Percentiles rank a stretch among this genome's conserved stretches.
Evolutionary conservation across 192 early-diverging fungal species (phyloP).

Genomic region (Dissophora ornata): DNA sequence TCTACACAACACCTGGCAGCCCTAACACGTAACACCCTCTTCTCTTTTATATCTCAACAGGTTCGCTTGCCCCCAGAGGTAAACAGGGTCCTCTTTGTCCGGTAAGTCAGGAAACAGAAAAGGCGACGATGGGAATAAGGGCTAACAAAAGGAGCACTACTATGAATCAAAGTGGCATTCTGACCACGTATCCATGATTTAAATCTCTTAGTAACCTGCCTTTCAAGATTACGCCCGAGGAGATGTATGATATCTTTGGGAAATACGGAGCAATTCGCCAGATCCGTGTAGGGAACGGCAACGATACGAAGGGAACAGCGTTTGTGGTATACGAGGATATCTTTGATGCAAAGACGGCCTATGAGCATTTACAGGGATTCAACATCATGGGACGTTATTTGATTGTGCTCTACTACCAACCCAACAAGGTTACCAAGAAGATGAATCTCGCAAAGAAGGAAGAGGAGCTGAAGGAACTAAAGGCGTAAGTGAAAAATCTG

Average conservation of each 20-base stretch:
- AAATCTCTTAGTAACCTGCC: constrained; percentile 80
- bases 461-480: constrained; percentile 76
- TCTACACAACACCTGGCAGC: background rate
- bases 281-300: constrained; percentile 84
- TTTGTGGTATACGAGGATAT: constrained; percentile 99
- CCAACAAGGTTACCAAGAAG: constrained; percentile 83
- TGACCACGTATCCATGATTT: background rate
- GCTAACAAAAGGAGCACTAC: too few relatives aligned
- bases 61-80: constrained; percentile 92
- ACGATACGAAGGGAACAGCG: constrained; percentile 93
- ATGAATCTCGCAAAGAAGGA: constrained; percentile 83
- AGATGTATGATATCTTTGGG: constrained; percentile 98
- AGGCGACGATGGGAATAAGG: too few relatives aligned
- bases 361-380: constrained; percentile 95
- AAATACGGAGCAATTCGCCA: constrained; percentile 96
- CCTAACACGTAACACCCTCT: background rate
- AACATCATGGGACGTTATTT: constrained; percentile 96
- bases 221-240: constrained; percentile 95
- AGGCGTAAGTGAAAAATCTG: constrained; percentile 75
- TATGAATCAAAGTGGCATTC: too few relatives aligned
- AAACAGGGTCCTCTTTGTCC: constrained; percentile 92
- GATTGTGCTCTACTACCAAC: constrained; percentile 92
- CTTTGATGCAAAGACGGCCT: constrained; percentile 96
- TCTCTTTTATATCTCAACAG: constrained; percentile 26
- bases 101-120: constrained; percentile 49